Evolutionary conservation across 331 rosid genomes (phyloP).

Genomic region (Rosa hybrid): DNA sequence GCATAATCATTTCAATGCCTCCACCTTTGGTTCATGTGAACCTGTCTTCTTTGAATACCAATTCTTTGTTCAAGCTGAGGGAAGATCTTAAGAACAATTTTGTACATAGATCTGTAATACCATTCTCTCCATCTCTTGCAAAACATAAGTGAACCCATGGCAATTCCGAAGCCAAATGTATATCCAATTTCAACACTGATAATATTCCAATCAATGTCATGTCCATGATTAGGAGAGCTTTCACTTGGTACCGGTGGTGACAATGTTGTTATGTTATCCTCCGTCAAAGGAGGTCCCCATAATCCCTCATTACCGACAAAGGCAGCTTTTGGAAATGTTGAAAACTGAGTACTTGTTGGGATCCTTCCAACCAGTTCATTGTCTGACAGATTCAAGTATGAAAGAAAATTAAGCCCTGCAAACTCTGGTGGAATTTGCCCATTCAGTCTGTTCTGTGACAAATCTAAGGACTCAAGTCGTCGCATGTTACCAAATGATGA

Average conservation of each 20-base stretch:
- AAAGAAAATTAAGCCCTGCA: background rate
- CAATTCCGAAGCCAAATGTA: background rate
- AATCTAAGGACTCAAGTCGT: conserved; percentile 59
- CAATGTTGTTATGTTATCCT: background rate
- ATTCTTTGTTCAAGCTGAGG: background rate
- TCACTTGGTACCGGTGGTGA: background rate
- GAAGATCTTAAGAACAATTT: background rate
- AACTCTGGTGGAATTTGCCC: conserved; percentile 44
- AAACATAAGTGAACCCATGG: background rate
- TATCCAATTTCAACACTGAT: background rate
- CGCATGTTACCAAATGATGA: conserved; percentile 44
- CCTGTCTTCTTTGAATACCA: background rate
- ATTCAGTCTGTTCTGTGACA: conserved; percentile 40
- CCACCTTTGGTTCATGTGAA: background rate
- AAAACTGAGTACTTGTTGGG: background rate
- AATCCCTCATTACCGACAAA: background rate
- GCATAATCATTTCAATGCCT: background rate
- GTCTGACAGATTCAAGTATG: background rate
- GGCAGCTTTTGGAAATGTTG: background rate
- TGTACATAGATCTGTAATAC: background rate
- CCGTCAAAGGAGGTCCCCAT: background rate
- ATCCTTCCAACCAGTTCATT: background rate
- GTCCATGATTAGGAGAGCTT: background rate
- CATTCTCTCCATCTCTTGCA: background rate
- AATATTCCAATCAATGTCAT: background rate